phyloP scores from a whole-genome alignment of 176 grass and related monocot genomes.

The Echinochloa phyllopogon region DNA sequence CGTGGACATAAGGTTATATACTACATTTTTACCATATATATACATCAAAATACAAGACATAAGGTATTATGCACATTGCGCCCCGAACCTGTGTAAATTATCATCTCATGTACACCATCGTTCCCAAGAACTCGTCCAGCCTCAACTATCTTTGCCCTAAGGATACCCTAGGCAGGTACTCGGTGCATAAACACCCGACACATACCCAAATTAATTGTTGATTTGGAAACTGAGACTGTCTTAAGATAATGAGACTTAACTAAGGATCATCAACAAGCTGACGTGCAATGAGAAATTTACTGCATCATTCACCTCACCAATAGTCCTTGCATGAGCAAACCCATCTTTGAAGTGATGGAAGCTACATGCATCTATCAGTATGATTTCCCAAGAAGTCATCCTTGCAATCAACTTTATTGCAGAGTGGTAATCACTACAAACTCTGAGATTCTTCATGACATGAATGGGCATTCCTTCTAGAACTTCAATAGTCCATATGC shows the following conservation, averaged over 20 bases:
- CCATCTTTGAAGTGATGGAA: constrained; percentile 82
- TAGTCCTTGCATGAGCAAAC: constrained; percentile 81
- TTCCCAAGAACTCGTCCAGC: too few species aligned
- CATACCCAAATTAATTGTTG: constrained; percentile 2
- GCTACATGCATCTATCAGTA: constrained; percentile 82
- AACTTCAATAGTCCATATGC: constrained; percentile 79
- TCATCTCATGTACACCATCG: too few species aligned
- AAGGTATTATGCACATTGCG: too few species aligned
- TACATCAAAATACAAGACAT: too few species aligned
- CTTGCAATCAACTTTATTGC: constrained; percentile 75
- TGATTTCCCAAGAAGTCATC: constrained; percentile 63
- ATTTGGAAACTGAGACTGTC: constrained; percentile 14
- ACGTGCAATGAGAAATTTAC: constrained; percentile 23
- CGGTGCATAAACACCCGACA: too few species aligned
- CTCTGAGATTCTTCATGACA: constrained; percentile 88
- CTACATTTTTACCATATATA: too few species aligned
- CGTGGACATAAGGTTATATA: too few species aligned
- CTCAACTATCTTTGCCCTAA: too few species aligned
- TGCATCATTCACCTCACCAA: constrained; percentile 61
- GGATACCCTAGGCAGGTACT: too few species aligned
- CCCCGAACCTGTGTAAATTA: too few species aligned
- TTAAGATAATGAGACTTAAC: constrained; percentile 23
- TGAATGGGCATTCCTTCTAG: constrained; percentile 67
- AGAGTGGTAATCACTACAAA: constrained; percentile 84
- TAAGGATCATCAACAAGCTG: constrained; percentile 31